phyloP scores from a whole-genome alignment of 2,329 filamentous ascomycete species.

The Penicillium frequentans region DNA sequence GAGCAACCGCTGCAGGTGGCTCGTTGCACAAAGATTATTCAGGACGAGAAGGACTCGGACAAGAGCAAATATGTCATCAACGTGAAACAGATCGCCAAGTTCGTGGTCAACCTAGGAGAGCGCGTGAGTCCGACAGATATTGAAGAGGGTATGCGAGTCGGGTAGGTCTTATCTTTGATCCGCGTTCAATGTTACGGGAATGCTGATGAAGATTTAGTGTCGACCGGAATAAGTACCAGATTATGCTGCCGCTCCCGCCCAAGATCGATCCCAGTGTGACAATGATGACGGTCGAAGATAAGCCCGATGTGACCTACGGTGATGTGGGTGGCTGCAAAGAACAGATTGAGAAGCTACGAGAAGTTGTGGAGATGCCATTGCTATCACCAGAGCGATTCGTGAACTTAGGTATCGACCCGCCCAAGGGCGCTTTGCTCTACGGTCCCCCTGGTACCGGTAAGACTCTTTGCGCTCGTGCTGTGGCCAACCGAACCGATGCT shows the following conservation, averaged over 20 bases:
- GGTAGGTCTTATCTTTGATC: constrained; percentile 48
- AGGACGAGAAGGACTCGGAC: constrained; percentile 90
- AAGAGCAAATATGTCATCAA: constrained; percentile 99
- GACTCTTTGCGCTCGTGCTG: constrained; percentile 94
- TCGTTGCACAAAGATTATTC: constrained; percentile 98
- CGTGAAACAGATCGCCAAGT: constrained; percentile 99
- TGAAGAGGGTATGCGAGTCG: constrained; percentile 98
- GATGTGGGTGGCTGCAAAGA: constrained; percentile 99
- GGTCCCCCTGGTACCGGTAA: constrained; percentile 98
- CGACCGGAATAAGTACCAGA: constrained; percentile 99
- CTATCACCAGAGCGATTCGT: constrained; percentile 96
- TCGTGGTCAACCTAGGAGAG: constrained; percentile 96
- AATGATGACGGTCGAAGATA: constrained; percentile 99
- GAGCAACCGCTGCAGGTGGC: constrained; percentile 98
- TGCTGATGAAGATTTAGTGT: constrained; percentile 55
- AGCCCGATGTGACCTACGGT: constrained; percentile 97
- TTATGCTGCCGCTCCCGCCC: constrained; percentile 89
- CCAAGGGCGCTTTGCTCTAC: constrained; percentile 95
- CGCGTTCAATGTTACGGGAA: neutral
- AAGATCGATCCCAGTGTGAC: constrained; percentile 99
- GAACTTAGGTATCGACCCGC: constrained; percentile 97
- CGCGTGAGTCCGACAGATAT: constrained; percentile 98
- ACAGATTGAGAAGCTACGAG: constrained; percentile 97
- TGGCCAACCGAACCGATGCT: constrained; percentile 95
- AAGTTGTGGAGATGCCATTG: constrained; percentile 98